Percentiles rank a stretch among this genome's conserved stretches.
These are phyloP conservation scores for Murraya koenigii DNA, from an alignment of 345 rosid genomes.

Conservation along the genomic window DNA sequence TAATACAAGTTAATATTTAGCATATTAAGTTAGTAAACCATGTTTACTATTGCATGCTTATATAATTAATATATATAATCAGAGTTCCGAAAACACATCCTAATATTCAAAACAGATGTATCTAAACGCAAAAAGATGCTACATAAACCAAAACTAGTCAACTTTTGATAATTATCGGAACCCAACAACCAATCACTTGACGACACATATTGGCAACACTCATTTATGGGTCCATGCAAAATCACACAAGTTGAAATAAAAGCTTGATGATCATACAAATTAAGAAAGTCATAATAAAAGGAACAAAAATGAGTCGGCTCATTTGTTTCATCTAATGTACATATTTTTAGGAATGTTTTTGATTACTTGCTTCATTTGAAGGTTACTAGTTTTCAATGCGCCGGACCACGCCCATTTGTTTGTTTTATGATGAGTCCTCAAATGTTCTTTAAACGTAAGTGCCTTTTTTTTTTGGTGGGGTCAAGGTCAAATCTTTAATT, in stretches of 20 bases:
- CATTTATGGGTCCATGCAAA: background rate
- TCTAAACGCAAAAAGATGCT: slow-evolving; percentile 22
- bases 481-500: background rate
- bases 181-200: slow-evolving; percentile 30
- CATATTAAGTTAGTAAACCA: background rate
- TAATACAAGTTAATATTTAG: too few species aligned
- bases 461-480: background rate
- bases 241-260: background rate
- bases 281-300: background rate
- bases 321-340: slow-evolving; percentile 38
- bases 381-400: background rate
- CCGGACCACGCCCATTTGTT: slow-evolving; percentile 16
- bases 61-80: too few species aligned
- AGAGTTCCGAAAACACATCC: too few species aligned
- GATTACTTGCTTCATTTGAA: slow-evolving; percentile 13
- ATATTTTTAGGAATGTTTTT: background rate
- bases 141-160: slow-evolving; percentile 31
- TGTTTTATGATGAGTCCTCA: background rate
- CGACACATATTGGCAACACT: background rate
- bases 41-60: background rate
- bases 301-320: slow-evolving; percentile 37
- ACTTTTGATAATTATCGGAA: background rate
- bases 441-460: background rate
- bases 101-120: background rate
- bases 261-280: background rate